Conservation (phyloP, 192 early-diverging fungal species). For the Coemansia sp. region DNA sequence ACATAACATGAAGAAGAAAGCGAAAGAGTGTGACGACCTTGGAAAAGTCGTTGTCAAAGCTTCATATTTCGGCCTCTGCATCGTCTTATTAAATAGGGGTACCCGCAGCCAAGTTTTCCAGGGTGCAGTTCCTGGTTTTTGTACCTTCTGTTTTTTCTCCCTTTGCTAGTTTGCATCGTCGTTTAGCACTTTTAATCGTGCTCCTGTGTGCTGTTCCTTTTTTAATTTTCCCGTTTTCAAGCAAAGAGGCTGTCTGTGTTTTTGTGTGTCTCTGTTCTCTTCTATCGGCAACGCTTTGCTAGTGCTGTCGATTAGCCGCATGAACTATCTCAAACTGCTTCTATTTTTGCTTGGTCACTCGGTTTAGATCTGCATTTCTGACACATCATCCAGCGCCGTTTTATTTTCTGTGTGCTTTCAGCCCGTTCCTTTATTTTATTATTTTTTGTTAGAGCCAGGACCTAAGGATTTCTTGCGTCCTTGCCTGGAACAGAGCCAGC, state of each 20-base stretch:
- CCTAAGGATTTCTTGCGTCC: background rate
- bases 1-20: background rate
- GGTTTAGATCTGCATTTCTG: conserved; percentile 2
- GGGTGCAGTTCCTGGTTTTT: background rate
- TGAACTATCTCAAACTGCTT: background rate
- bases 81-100: conserved; percentile 4
- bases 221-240: background rate
- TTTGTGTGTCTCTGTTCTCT: background rate
- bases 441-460: background rate
- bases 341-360: background rate
- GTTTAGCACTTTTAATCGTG: background rate
- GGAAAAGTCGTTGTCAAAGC: background rate
- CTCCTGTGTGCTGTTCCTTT: background rate
- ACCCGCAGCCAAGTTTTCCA: background rate
- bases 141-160: background rate
- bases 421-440: background rate
- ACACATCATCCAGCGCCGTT: background rate
- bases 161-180: background rate
- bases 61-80: background rate
- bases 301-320: background rate
- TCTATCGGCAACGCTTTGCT: background rate
- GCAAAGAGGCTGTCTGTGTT: background rate
- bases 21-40: background rate
- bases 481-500: background rate
- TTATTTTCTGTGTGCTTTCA: background rate